A percentile compares a stretch with the other conserved stretches of the same genome.
Evolutionary conservation across 495 filamentous ascomycete genomes (phyloP).

Genomic region (Filosporella fistucella): DNA sequence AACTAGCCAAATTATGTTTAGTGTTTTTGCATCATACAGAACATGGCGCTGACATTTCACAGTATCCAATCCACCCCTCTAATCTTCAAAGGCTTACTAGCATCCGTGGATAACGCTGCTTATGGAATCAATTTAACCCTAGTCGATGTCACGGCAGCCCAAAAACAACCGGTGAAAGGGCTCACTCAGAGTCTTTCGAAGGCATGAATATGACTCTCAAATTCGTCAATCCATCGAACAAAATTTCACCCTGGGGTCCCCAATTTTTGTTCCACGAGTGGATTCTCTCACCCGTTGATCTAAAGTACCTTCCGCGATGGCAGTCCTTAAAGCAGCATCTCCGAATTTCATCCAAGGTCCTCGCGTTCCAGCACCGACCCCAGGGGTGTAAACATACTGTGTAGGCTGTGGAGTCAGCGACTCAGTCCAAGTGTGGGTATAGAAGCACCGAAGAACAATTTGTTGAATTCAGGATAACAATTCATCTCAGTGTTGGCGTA

Average conservation of each 20-base stretch:
- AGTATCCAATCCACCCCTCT: neutral
- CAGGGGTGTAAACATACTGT: neutral
- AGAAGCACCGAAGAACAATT: too few relatives aligned
- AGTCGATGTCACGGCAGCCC: neutral
- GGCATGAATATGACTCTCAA: neutral
- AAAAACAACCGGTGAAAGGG: neutral
- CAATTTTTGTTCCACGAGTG: neutral
- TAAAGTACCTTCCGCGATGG: neutral
- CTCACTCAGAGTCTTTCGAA: neutral
- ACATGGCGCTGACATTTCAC: neutral
- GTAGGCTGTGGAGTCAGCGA: conserved; percentile 1
- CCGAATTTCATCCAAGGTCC: too few relatives aligned
- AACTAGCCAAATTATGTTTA: too few relatives aligned
- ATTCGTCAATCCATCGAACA: neutral
- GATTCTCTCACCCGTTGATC: neutral
- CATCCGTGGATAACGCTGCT: neutral
- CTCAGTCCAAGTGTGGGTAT: neutral
- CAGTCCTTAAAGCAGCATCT: neutral
- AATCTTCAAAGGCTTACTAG: neutral
- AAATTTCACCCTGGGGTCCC: neutral
- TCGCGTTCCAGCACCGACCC: neutral
- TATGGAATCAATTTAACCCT: neutral
- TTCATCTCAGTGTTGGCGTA: neutral
- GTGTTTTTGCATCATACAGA: neutral
- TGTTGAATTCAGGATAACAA: too few relatives aligned